Evolutionary conservation across 176 grass and related monocot genomes (phyloP).

Genomic region (Melocanna baccifera): DNA sequence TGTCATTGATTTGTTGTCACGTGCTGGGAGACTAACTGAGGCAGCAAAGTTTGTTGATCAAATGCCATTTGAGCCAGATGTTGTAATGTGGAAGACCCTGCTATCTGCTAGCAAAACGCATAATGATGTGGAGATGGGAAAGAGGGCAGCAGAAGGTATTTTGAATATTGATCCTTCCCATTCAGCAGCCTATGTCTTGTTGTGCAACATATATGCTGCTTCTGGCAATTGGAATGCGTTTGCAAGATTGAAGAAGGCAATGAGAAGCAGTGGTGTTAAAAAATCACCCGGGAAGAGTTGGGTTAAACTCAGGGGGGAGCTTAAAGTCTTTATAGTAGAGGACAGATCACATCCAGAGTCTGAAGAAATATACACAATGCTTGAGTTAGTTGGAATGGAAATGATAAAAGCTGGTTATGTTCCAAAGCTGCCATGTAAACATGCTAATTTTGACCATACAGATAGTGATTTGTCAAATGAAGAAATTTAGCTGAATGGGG

Average conservation of each 20-base stretch:
- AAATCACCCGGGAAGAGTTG: constrained; percentile 84
- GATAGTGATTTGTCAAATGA: constrained; percentile 34
- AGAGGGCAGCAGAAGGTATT: constrained; percentile 64
- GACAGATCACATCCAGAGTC: constrained; percentile 70
- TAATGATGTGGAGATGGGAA: constrained; percentile 72
- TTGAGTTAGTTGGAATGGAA: constrained; percentile 59
- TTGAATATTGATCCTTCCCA: constrained; percentile 59
- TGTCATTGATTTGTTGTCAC: constrained; percentile 70
- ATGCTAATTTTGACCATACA: constrained; percentile 21
- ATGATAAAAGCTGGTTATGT: constrained; percentile 71
- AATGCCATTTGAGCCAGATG: constrained; percentile 69
- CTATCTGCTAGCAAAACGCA: constrained; percentile 67
- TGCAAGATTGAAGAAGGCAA: constrained; percentile 56
- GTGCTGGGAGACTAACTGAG: constrained; percentile 80
- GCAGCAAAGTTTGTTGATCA: constrained; percentile 63
- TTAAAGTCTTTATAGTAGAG: constrained; percentile 71
- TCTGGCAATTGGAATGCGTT: constrained; percentile 81
- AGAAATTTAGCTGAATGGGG: constrained; percentile 41
- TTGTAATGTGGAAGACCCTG: constrained; percentile 76
- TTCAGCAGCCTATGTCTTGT: constrained; percentile 69
- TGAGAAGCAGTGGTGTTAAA: constrained; percentile 59
- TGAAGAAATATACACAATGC: constrained; percentile 62
- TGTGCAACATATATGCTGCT: constrained; percentile 86
- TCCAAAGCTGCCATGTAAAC: constrained; percentile 34
- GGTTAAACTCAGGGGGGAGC: constrained; percentile 72